phyloP scores from a whole-genome alignment of 345 rosid species.

The Firmiana major region DNA sequence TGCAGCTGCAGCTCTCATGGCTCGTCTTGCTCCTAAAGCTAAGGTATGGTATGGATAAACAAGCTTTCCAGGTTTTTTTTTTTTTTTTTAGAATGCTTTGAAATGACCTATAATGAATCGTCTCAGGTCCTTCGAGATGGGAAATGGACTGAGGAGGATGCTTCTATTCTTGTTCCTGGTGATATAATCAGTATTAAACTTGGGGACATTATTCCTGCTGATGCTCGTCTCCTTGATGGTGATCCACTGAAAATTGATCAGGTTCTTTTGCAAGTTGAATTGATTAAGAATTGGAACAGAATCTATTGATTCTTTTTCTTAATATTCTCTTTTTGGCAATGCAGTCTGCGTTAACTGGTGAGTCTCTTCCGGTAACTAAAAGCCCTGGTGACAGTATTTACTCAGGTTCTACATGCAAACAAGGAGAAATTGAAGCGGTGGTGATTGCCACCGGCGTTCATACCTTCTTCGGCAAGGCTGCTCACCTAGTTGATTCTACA shows the following conservation, averaged over 20 bases:
- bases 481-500: conserved; percentile 81
- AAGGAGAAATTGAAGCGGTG: conserved; percentile 88
- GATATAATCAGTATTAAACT: conserved; percentile 65
- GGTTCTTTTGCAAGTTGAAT: conserved; percentile 28
- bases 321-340: not conserved
- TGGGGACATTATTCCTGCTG: conserved; percentile 71
- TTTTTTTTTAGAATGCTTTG: not conserved
- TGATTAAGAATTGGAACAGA: not conserved
- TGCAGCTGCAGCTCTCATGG: conserved; percentile 68
- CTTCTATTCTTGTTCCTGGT: conserved; percentile 64
- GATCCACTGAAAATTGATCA: conserved; percentile 70
- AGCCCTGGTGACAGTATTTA: conserved; percentile 77
- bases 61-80: not conserved
- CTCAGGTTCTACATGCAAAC: conserved; percentile 91
- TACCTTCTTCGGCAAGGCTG: conserved; percentile 92
- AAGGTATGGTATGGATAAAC: conserved; percentile 42
- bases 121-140: conserved; percentile 57
- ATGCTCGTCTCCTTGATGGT: conserved; percentile 66
- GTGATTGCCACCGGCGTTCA: conserved; percentile 93
- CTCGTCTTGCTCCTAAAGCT: conserved; percentile 60
- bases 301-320: not conserved
- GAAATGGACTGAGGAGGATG: conserved; percentile 61
- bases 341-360: conserved; percentile 81
- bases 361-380: conserved; percentile 88
- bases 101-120: not conserved